Conservation (phyloP, 768 basidiomycete species). For the Suillus spraguei region DNA sequence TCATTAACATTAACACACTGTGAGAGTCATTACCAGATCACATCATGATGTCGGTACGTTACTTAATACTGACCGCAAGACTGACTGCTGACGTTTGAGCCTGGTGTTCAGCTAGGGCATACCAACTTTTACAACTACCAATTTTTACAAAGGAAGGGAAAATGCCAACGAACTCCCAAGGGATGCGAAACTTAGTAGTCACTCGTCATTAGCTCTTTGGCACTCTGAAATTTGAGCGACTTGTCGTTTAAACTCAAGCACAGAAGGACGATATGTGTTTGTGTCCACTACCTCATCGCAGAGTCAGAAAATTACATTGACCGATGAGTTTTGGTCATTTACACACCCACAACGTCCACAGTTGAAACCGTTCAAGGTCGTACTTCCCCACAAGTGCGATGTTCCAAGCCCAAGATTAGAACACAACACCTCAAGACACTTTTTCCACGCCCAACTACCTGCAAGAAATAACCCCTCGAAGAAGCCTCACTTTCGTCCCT, state of each 20-base stretch:
- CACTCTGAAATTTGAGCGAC: too few species aligned
- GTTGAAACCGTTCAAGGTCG: background rate
- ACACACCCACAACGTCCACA: background rate
- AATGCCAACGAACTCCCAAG: background rate
- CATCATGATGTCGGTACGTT: background rate
- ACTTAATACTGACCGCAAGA: background rate
- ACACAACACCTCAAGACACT: background rate
- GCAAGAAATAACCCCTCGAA: slow-evolving; percentile 15
- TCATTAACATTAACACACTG: too few species aligned
- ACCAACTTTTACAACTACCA: too few species aligned
- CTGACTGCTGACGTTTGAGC: background rate
- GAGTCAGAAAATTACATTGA: background rate
- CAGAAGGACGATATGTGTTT: too few species aligned
- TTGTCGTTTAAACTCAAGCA: too few species aligned
- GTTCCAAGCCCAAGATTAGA: background rate
- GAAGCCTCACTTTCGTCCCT: slow-evolving; percentile 17
- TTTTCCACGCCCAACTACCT: background rate
- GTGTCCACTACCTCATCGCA: background rate
- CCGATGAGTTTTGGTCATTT: background rate
- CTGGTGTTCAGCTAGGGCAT: background rate
- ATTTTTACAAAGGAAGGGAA: too few species aligned
- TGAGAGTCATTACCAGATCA: too few species aligned
- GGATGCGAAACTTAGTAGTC: background rate
- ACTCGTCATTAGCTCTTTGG: too few species aligned
- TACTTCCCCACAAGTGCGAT: background rate